Conservation (phyloP, 2,329 filamentous ascomycete species). For the Fusarium sp. region DNA sequence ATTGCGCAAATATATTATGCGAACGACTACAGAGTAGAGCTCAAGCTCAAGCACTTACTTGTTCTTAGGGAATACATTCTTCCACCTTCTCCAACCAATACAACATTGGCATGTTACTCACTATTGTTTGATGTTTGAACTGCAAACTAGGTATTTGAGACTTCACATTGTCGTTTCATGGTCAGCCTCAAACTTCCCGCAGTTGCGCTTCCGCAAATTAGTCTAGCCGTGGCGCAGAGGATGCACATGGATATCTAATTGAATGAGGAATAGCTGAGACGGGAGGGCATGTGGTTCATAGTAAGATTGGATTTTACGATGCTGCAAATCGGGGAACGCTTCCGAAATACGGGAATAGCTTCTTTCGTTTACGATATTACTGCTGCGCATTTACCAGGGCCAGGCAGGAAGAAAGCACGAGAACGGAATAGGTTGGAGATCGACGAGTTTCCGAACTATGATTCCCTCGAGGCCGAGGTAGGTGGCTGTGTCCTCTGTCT, state of each 20-base stretch:
- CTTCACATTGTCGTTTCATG: conserved; percentile 33
- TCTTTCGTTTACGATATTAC: conserved; percentile 5
- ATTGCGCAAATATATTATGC: no score
- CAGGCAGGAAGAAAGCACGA: no score
- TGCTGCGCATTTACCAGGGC: neutral
- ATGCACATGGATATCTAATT: conserved; percentile 45
- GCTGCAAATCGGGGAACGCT: conserved; percentile 11
- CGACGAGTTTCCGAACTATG: no score
- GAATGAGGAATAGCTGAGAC: conserved; percentile 29
- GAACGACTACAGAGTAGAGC: no score
- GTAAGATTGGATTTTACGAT: conserved; percentile 18
- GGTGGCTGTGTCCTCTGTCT: neutral
- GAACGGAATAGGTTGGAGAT: no score
- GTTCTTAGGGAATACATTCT: neutral
- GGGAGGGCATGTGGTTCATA: conserved; percentile 5
- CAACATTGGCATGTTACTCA: neutral
- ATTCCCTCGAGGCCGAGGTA: neutral
- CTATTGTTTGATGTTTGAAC: conserved; percentile 26
- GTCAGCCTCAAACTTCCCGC: conserved; percentile 25
- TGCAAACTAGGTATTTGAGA: conserved; percentile 6
- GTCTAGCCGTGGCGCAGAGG: conserved; percentile 51
- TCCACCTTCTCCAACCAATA: neutral
- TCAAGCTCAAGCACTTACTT: no score
- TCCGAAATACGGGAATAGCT: conserved; percentile 20
- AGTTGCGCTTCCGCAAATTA: conserved; percentile 17